Evolutionary conservation across 345 rosid genomes (phyloP), one percentile per base, ranked within the genome.

Genomic region (Pelargonium nanum): DNA sequence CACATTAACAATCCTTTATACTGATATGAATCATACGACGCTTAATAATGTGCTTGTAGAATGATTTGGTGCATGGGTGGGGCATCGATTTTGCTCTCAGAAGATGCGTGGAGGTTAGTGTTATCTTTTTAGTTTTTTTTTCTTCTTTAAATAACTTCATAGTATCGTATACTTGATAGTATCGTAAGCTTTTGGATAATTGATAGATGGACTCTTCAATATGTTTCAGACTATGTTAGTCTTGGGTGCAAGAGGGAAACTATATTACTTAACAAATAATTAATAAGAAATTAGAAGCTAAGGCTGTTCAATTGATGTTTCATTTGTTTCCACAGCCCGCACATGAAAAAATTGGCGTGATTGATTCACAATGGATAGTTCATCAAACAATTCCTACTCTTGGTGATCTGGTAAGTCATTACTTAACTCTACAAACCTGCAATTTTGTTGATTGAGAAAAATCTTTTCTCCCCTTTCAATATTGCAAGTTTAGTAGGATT

Each of bases 31-130:
- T 32, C 44, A 4, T 12, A 32, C 21, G 17, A 20, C 5, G 22
- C 9, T 52, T 52, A 20, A 52, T 19, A 52, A 52, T 52, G 22
- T 24, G 6, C 19, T 69, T 13, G 61, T 82, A 85, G 92, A 85
- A 85, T 64, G 92, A 85, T 74, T 80, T 85, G 75, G 73, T 85
- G 65, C 92, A 85, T 44, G 92, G 92, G 50, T 85, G 92, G 92
- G 92, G 92, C 63, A 73, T 85, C 61, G 92, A 85, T 72, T 85
- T 85, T 70, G 76, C 84, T 9, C 63, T 85, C 74, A 65, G 92
- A 55, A 85, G 75, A 73, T 85, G 92, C 59, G 79, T 85, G 19
- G 77, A 79, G 83, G 92, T 85, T 17, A 61, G 81, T 19, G 21
- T 40, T 40, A 40, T 40, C 16, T 40, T 40, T 40, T 17, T 2